A percentile compares a stretch with the other conserved stretches of the same genome.
Conservation (phyloP, 208 protist genomes). For the Crithidia acanthocephali region DNA sequence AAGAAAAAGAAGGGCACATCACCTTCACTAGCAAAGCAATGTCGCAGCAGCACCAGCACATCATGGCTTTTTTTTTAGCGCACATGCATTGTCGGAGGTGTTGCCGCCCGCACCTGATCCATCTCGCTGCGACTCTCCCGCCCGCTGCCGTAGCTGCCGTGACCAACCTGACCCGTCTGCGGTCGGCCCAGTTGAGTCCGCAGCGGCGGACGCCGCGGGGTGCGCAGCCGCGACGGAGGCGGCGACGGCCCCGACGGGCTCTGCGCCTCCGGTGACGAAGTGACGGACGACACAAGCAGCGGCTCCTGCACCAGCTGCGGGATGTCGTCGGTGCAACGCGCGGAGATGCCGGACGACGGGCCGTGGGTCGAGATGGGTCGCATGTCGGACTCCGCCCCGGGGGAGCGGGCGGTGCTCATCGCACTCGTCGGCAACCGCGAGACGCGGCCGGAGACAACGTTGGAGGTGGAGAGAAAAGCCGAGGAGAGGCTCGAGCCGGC, state of each 20-base stretch:
- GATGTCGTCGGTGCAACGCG: not conserved
- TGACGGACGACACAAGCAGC: not conserved
- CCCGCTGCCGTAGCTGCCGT: not conserved
- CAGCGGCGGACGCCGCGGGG: constrained; percentile 4
- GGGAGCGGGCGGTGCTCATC: constrained; percentile 7
- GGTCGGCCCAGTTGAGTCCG: not conserved
- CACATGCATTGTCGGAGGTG: constrained; percentile 18
- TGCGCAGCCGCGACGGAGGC: constrained; percentile 1
- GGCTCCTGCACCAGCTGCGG: constrained; percentile 5
- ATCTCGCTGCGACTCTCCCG: not conserved
- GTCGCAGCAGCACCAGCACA: not conserved
- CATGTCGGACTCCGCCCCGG: not conserved
- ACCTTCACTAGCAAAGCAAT: too few relatives aligned
- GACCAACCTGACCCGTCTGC: not conserved
- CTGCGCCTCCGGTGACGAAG: not conserved
- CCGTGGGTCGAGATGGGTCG: not conserved
- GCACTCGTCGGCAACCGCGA: constrained; percentile 13
- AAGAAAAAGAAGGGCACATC: not conserved
- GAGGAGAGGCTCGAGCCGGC: constrained; percentile 19
- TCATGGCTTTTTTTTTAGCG: not conserved
- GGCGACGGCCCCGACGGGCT: constrained; percentile 3
- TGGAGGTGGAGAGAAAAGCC: constrained; percentile 30
- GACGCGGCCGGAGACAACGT: constrained; percentile 4
- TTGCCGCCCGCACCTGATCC: not conserved
- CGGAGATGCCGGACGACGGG: not conserved